Evolutionary conservation across 225 moss, liverwort and hornwort genomes (phyloP).

Genomic region (Physcomitrium patens): DNA sequence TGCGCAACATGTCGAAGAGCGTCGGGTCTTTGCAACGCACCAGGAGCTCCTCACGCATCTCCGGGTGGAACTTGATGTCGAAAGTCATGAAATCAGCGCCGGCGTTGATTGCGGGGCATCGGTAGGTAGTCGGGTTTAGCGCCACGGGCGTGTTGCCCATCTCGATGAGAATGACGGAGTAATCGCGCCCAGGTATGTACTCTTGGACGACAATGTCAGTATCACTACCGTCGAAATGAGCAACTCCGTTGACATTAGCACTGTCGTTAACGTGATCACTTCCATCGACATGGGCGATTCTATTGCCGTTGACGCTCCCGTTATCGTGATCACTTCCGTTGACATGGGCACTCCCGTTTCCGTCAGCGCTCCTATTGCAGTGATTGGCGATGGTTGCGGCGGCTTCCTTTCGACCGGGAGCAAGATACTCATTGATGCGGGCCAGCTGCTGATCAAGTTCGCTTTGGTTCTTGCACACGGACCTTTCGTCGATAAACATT

Average conservation of each 20-base stretch:
- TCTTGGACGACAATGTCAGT: conserved; percentile 19
- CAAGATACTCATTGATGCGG: neutral
- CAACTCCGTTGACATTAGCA: neutral
- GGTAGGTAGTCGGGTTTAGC: neutral
- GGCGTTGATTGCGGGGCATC: neutral
- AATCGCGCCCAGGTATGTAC: conserved; percentile 19
- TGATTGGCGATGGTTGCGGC: neutral
- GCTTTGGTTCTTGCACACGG: neutral
- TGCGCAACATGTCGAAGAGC: conserved; percentile 11
- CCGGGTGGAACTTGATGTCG: neutral
- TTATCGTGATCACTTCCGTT: too few relatives aligned
- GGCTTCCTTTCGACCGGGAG: neutral
- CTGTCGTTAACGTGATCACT: too few relatives aligned
- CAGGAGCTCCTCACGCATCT: neutral
- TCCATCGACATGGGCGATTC: too few relatives aligned
- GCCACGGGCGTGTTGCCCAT: conserved; percentile 22
- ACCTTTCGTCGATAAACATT: conserved; percentile 13
- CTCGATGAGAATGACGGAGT: neutral
- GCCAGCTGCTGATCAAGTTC: neutral
- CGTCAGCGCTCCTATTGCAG: neutral
- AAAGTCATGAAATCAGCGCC: neutral
- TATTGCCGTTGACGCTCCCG: too few relatives aligned
- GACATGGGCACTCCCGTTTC: neutral
- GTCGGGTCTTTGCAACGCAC: neutral
- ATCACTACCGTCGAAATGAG: neutral